Conservation (phyloP, 345 rosid species). For the Balakata baccata region DNA sequence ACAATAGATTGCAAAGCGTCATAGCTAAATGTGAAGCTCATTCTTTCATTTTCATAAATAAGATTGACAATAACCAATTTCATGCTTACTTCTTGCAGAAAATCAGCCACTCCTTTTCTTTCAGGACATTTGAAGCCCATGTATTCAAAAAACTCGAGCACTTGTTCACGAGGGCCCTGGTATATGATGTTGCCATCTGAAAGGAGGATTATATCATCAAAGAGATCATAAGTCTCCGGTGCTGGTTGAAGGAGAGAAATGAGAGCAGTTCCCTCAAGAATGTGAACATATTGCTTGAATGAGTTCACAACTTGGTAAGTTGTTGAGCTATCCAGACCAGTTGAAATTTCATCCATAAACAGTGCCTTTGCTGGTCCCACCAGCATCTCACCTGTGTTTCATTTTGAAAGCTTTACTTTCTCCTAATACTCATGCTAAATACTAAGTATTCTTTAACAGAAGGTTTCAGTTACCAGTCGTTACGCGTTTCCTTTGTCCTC, state of each 20-base stretch:
- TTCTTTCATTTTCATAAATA: not conserved
- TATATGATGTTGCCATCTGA: slow-evolving; percentile 69
- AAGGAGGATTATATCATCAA: slow-evolving; percentile 60
- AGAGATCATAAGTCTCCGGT: slow-evolving; percentile 72
- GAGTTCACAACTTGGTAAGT: slow-evolving; percentile 63
- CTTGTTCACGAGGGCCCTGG: slow-evolving; percentile 53
- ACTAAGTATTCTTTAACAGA: too few species aligned
- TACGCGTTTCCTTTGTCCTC: slow-evolving; percentile 48
- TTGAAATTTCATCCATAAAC: slow-evolving; percentile 80
- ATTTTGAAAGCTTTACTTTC: not conserved
- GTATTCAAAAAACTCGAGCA: slow-evolving; percentile 55
- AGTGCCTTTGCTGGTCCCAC: slow-evolving; percentile 64
- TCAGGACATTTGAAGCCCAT: slow-evolving; percentile 70
- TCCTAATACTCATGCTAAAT: not conserved
- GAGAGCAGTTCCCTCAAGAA: slow-evolving; percentile 47
- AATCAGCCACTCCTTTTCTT: slow-evolving; percentile 68
- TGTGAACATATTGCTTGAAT: slow-evolving; percentile 62
- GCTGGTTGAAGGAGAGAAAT: slow-evolving; percentile 76
- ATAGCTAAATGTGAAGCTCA: not conserved
- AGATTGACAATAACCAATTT: not conserved
- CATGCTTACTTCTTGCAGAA: slow-evolving; percentile 57
- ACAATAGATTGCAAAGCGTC: not conserved
- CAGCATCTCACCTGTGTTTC: slow-evolving; percentile 57
- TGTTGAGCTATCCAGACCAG: slow-evolving; percentile 73
- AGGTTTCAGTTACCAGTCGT: slow-evolving; percentile 36